These are phyloP conservation scores for Hypoxylon sp. DNA, from an alignment of 2,329 filamentous ascomycete genomes.

Conservation along the genomic window DNA sequence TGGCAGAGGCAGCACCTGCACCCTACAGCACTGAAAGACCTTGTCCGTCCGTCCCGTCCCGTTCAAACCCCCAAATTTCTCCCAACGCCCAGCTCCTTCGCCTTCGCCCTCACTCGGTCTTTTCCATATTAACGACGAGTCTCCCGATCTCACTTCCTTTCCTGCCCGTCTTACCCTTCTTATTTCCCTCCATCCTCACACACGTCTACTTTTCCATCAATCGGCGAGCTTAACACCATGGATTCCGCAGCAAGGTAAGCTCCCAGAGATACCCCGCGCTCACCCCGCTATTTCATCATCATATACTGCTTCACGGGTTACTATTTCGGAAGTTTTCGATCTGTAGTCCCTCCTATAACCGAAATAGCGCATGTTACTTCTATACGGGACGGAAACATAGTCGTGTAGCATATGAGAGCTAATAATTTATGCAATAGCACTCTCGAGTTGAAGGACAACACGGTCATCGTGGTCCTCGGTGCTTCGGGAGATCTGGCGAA, in stretches of 20 bases:
- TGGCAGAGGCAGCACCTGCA: neutral
- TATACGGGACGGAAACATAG: slow-evolving; percentile 11
- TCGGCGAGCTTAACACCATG: slow-evolving; percentile 44
- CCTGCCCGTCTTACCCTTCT: slow-evolving; percentile 12
- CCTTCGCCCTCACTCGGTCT: slow-evolving; percentile 21
- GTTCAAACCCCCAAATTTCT: slow-evolving; percentile 32
- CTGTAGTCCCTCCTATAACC: slow-evolving; percentile 14
- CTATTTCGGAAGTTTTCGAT: slow-evolving; percentile 23
- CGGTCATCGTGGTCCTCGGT: slow-evolving; percentile 93
- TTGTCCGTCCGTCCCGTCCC: slow-evolving; percentile 37
- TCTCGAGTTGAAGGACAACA: slow-evolving; percentile 98
- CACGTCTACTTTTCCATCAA: slow-evolving; percentile 11
- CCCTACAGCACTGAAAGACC: slow-evolving; percentile 1
- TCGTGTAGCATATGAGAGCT: slow-evolving; percentile 48
- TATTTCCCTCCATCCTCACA: neutral
- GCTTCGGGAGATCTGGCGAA: slow-evolving; percentile 98
- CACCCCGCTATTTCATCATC: slow-evolving; percentile 50
- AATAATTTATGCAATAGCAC: slow-evolving; percentile 65
- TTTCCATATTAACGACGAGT: slow-evolving; percentile 25
- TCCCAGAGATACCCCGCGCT: slow-evolving; percentile 45
- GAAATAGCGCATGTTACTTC: slow-evolving; percentile 3
- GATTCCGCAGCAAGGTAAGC: slow-evolving; percentile 51
- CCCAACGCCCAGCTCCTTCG: slow-evolving; percentile 24
- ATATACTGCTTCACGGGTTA: slow-evolving; percentile 31
- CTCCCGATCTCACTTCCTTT: slow-evolving; percentile 22